Evolutionary conservation across 2,329 filamentous ascomycete species (phyloP).

Genomic region (Aplosporella prunicola): DNA sequence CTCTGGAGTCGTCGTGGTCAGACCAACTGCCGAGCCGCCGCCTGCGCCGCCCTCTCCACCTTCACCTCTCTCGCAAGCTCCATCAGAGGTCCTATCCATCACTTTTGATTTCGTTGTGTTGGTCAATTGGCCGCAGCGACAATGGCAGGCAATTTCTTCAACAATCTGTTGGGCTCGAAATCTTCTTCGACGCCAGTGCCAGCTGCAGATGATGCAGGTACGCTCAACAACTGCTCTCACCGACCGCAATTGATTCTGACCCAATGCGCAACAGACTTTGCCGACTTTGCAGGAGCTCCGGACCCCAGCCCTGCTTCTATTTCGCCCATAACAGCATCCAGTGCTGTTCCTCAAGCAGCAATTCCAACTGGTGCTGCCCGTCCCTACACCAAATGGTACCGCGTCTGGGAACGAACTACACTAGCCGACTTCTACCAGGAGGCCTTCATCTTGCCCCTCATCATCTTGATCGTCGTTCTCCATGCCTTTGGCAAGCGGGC

Average conservation of each 20-base stretch:
- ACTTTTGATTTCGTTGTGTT: too few relatives aligned
- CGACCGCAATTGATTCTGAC: conserved; percentile 11
- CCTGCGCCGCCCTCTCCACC: too few relatives aligned
- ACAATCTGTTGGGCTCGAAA: conserved; percentile 60
- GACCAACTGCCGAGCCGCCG: too few relatives aligned
- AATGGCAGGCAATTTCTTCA: conserved; percentile 51
- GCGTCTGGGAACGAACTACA: conserved; percentile 82
- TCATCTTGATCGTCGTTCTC: conserved; percentile 63
- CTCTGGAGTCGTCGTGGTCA: too few relatives aligned
- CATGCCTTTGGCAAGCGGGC: conserved; percentile 72
- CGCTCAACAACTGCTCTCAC: conserved; percentile 14
- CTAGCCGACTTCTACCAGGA: conserved; percentile 80
- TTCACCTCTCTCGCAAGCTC: too few relatives aligned
- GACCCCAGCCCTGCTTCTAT: conserved; percentile 49
- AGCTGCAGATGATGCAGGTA: conserved; percentile 54
- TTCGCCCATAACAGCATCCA: conserved; percentile 32
- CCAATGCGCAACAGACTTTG: conserved; percentile 59
- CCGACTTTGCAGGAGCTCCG: conserved; percentile 78
- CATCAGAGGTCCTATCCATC: too few relatives aligned
- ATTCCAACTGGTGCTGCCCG: conserved; percentile 39
- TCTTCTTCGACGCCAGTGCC: conserved; percentile 44
- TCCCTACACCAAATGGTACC: conserved; percentile 93
- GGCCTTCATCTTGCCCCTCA: conserved; percentile 66
- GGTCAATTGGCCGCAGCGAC: too few relatives aligned
- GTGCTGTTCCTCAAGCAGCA: conserved; percentile 27